Percentiles rank a stretch among this genome's conserved stretches.
phyloP scores from a whole-genome alignment of 1,139 yeast genomes.

The Lizanozyma gosingica region DNA sequence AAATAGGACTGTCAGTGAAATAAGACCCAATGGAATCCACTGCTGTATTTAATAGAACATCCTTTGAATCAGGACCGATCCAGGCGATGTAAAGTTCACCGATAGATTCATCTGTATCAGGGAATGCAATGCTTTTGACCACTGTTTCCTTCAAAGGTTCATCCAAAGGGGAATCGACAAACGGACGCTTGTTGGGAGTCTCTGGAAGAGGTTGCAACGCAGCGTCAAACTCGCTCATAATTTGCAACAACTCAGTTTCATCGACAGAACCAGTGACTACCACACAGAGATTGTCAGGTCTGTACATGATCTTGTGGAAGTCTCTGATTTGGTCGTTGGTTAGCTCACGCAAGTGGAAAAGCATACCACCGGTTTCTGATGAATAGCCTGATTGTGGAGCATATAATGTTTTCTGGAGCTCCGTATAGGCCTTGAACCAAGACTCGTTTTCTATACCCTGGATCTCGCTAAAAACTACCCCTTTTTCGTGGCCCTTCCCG shows the following conservation, averaged over 20 bases:
- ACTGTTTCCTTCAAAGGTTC: slow-evolving; percentile 33
- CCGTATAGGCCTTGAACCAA: slow-evolving; percentile 60
- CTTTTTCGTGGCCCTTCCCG: slow-evolving; percentile 85
- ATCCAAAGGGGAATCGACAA: slow-evolving; percentile 61
- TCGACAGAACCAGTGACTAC: slow-evolving; percentile 81
- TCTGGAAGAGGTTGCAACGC: slow-evolving; percentile 36
- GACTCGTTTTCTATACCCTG: slow-evolving; percentile 82
- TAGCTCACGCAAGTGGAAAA: slow-evolving; percentile 64
- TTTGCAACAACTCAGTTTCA: slow-evolving; percentile 54
- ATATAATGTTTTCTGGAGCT: slow-evolving; percentile 55
- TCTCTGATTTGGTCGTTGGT: slow-evolving; percentile 65
- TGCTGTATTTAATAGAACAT: slow-evolving; percentile 52
- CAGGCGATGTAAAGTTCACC: slow-evolving; percentile 73
- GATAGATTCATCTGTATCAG: slow-evolving; percentile 80
- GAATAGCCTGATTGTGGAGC: slow-evolving; percentile 65
- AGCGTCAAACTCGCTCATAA: slow-evolving; percentile 58
- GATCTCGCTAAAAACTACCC: slow-evolving; percentile 97
- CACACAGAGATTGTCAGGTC: slow-evolving; percentile 78
- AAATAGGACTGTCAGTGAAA: slow-evolving; percentile 65
- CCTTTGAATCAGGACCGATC: slow-evolving; percentile 68
- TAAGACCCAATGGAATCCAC: slow-evolving; percentile 66
- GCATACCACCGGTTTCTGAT: slow-evolving; percentile 90
- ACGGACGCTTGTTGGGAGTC: slow-evolving; percentile 52
- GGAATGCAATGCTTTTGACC: slow-evolving; percentile 58
- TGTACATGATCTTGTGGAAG: slow-evolving; percentile 65